A percentile compares a stretch with the other conserved stretches of the same genome.
These are phyloP conservation scores for Camelina hispida DNA, from an alignment of 345 rosid species.

Conservation along the genomic window DNA sequence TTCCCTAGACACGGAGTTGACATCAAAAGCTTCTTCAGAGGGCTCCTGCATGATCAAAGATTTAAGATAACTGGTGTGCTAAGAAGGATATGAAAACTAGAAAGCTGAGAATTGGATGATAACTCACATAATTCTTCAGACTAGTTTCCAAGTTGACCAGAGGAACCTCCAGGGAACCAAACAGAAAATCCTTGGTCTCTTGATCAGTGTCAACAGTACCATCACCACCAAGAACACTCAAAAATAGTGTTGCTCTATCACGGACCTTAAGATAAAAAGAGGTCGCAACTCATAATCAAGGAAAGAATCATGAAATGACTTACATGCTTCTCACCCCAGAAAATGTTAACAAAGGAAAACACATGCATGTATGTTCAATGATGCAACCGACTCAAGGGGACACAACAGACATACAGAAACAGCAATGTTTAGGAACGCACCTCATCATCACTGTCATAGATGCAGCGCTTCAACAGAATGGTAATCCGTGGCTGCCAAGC, in stretches of 20 bases:
- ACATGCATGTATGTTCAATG: conserved; percentile 24
- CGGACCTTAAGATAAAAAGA: conserved; percentile 68
- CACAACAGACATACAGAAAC: conserved; percentile 16
- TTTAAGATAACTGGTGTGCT: conserved; percentile 36
- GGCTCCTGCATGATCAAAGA: conserved; percentile 63
- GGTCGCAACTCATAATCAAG: conserved; percentile 4
- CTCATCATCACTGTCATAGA: conserved; percentile 98
- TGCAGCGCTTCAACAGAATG: conserved; percentile 87
- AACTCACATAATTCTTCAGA: conserved; percentile 86
- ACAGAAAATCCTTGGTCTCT: conserved; percentile 72
- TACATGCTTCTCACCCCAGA: conserved; percentile 19
- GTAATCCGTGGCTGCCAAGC: conserved; percentile 78
- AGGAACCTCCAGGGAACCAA: conserved; percentile 84
- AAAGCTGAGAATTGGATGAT: conserved; percentile 32
- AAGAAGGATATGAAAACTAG: conserved; percentile 16
- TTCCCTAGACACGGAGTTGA: conserved; percentile 85
- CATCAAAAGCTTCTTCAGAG: conserved; percentile 81
- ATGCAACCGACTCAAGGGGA: conserved; percentile 12
- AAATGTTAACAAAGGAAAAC: conserved; percentile 5
- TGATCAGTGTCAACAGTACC: conserved; percentile 65
- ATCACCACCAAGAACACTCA: conserved; percentile 78
- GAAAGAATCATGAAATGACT: conserved; percentile 14
- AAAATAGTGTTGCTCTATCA: conserved; percentile 94
- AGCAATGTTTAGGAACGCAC: conserved; percentile 46
- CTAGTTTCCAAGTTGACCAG: conserved; percentile 87